phyloP scores from a whole-genome alignment of 2,329 filamentous ascomycete genomes.

The Thielaviopsis euricoi region DNA sequence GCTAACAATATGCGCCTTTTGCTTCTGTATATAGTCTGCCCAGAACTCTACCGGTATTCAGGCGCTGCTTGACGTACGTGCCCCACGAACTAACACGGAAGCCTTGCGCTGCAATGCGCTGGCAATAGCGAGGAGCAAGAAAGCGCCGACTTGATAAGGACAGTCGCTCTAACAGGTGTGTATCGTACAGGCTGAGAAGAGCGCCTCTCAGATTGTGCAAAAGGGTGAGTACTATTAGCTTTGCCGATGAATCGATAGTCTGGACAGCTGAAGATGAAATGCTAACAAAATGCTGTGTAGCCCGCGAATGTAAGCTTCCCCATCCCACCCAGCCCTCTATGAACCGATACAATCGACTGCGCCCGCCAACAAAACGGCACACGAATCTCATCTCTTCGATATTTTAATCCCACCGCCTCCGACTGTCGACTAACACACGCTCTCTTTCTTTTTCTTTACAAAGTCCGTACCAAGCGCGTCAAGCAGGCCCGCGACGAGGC shows the following conservation, averaged over 20 bases:
- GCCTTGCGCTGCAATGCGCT: background rate
- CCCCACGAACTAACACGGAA: constrained; percentile 1
- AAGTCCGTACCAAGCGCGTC: constrained; percentile 77
- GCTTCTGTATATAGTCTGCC: constrained; percentile 49
- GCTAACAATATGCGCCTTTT: background rate
- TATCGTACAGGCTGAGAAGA: constrained; percentile 65
- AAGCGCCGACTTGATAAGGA: background rate
- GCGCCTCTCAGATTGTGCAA: constrained; percentile 98
- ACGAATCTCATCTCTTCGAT: background rate
- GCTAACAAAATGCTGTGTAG: constrained; percentile 25
- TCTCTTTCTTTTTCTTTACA: background rate
- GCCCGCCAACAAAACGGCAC: background rate
- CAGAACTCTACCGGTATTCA: constrained; percentile 98
- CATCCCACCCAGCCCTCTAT: constrained; percentile 3
- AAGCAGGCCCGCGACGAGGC: constrained; percentile 93
- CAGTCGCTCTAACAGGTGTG: background rate
- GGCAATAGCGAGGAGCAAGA: background rate
- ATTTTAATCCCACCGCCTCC: too few species aligned
- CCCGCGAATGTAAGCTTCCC: constrained; percentile 63
- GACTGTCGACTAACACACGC: background rate
- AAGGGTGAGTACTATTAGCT: constrained; percentile 47
- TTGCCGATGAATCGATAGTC: background rate
- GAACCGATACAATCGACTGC: background rate
- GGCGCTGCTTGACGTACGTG: constrained; percentile 87
- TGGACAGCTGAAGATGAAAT: background rate